Percentiles rank a stretch among this genome's conserved stretches.
phyloP scores from a whole-genome alignment of 805 yeast genomes.

The Metschnikowia sp. region DNA sequence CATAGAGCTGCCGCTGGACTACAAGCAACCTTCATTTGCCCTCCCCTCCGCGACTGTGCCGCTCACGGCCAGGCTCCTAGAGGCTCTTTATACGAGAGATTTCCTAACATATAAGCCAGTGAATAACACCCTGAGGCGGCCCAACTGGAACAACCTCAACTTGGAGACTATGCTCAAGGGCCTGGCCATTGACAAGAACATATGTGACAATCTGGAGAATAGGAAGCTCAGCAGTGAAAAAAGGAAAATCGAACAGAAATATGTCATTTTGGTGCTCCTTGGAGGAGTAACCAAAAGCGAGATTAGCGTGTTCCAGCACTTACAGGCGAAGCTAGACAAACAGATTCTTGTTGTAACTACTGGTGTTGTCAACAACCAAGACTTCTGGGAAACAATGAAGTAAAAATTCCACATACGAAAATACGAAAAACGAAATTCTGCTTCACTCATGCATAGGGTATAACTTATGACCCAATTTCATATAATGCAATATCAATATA shows the following conservation, averaged over 20 bases:
- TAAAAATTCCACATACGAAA: neutral
- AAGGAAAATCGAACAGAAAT: conserved; percentile 15
- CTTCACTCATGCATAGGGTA: too few relatives aligned
- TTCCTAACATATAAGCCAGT: conserved; percentile 42
- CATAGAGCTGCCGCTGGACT: conserved; percentile 23
- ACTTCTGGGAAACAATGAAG: conserved; percentile 18
- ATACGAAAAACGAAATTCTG: too few relatives aligned
- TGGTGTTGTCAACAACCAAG: conserved; percentile 39
- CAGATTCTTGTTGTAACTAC: conserved; percentile 42
- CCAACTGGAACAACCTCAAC: conserved; percentile 45
- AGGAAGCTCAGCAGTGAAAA: conserved; percentile 6
- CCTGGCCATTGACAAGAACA: conserved; percentile 34
- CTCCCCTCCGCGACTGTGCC: conserved; percentile 82
- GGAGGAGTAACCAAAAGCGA: conserved; percentile 92
- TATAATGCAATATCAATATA: too few relatives aligned
- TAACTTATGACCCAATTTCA: too few relatives aligned
- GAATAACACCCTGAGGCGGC: conserved; percentile 32
- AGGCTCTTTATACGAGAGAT: conserved; percentile 60
- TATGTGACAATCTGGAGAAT: conserved; percentile 25
- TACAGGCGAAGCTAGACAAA: conserved; percentile 47
- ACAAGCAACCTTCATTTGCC: conserved; percentile 55
- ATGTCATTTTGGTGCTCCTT: conserved; percentile 52
- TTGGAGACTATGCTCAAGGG: conserved; percentile 42
- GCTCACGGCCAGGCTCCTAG: conserved; percentile 62
- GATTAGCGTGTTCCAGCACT: conserved; percentile 60